Base-by-base conservation (phyloP, 768 basidiomycete genomes). In the Cystoderma amianthinum region DNA sequence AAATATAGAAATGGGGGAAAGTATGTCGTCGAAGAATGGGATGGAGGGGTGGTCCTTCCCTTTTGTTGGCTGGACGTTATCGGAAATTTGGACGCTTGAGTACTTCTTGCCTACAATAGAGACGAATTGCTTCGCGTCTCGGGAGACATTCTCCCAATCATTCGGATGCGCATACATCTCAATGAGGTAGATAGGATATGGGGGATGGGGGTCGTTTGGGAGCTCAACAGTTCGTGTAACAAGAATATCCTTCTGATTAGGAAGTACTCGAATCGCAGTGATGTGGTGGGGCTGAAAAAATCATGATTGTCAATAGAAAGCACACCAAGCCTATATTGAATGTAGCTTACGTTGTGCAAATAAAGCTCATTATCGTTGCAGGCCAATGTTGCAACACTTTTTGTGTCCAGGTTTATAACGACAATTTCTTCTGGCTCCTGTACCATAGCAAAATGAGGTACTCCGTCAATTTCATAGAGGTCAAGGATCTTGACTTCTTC, bases 251-350 rank as follows among this genome's bases (percentile, higher is more conserved):
- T 61, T 57, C 51, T 81, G 78, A 11, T 60, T 56, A 2, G 78
- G 76, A 24, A 79, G 52, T 18, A 72, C 63, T 21, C 76, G 71
- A 37, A 77, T 57, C n/a, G 68, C 72, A 41, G 64, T 67, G 44
- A 82, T 73, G 17, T 60, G 59, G 49, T 77, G 71, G 19, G 59
- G 57, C 76, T 77, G 40, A 17, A 17, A 49, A 37, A 37, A 36
- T 16, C 6, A 19, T 17, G 24, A 32, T 47, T 17, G 44, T 40
- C 5, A 25, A 10, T 15, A 25, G 17, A 25, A 32, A 22, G 28
- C n/a, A n/a, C n/a, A n/a, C n/a, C n/a, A n/a, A n/a, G n/a, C n/a
- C n/a, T n/a, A n/a, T n/a, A n/a, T n/a, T n/a, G n/a, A n/a, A 28
- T n/a, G 10, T 7, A 32, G 47, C 60, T 28, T 39, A 61, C 34